These are phyloP conservation scores for Dillenia turbinata DNA, from an alignment of 164 flowering plant genomes.

Conservation along the genomic window DNA sequence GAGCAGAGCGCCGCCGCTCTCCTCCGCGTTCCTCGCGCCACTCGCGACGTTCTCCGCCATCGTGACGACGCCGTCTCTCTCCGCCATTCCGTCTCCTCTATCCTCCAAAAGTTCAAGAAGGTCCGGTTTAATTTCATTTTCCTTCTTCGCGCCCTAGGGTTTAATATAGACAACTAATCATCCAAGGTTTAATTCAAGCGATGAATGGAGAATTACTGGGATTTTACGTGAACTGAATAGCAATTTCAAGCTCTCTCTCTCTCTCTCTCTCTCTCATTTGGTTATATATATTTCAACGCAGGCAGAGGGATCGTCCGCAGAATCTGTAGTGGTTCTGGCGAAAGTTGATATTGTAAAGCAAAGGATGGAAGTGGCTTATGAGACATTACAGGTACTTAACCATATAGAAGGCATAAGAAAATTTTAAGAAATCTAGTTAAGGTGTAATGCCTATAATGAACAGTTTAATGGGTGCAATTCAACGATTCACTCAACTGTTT, in stretches of 20 bases:
- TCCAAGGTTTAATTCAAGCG: too few species aligned
- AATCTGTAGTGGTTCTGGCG: conserved; percentile 88
- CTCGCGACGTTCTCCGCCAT: conserved; percentile 87
- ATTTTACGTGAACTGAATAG: too few species aligned
- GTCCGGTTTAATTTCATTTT: conserved; percentile 16
- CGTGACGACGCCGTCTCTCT: conserved; percentile 91
- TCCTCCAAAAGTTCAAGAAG: conserved; percentile 82
- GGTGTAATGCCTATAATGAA: too few species aligned
- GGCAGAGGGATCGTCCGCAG: conserved; percentile 99
- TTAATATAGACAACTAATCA: too few species aligned
- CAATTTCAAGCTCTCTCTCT: too few species aligned
- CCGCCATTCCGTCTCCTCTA: conserved; percentile 68
- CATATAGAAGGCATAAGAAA: too few species aligned
- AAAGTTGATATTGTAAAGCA: conserved; percentile 91
- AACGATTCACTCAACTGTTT: too few species aligned
- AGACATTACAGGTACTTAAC: conserved; percentile 77
- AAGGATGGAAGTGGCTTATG: conserved; percentile 97
- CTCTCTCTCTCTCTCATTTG: too few species aligned
- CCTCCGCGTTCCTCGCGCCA: conserved; percentile 94
- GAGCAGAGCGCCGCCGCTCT: conserved; percentile 88
- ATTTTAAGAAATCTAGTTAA: too few species aligned
- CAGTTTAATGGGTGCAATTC: too few species aligned
- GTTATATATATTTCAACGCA: conserved; percentile 8
- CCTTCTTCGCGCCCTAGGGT: too few species aligned
- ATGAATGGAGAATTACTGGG: too few species aligned